Percentiles rank a stretch among this genome's conserved stretches.
These are phyloP conservation scores for Inonotus hispidus DNA, from an alignment of 1,284 basidiomycete genomes.

Conservation along the genomic window DNA sequence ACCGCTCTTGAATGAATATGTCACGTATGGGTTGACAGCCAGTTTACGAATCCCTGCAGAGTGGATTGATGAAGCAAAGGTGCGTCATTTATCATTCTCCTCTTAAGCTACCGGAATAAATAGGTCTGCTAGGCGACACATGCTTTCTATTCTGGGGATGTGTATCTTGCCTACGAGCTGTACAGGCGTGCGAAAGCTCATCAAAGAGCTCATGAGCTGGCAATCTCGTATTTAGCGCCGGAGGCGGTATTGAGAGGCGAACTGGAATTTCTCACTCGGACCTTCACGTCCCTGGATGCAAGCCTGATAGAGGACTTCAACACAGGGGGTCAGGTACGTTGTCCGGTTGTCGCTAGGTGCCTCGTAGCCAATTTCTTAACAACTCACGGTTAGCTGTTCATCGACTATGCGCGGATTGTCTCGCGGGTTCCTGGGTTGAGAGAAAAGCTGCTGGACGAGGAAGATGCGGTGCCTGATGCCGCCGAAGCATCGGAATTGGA, in stretches of 20 bases:
- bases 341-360: conserved; percentile 4
- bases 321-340: conserved; percentile 69
- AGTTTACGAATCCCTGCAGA: conserved; percentile 74
- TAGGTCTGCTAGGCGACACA: conserved; percentile 50
- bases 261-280: conserved; percentile 59
- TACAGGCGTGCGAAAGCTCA: conserved; percentile 69
- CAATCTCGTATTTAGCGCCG: conserved; percentile 79
- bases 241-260: conserved; percentile 86
- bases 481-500: conserved; percentile 51
- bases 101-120: conserved; percentile 10
- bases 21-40: conserved; percentile 65
- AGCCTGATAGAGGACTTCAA: conserved; percentile 70
- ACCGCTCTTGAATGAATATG: conserved; percentile 61
- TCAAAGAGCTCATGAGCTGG: conserved; percentile 77
- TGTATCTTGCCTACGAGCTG: conserved; percentile 75
- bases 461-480: conserved; percentile 39
- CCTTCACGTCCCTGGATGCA: conserved; percentile 68
- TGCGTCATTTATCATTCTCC: conserved; percentile 28
- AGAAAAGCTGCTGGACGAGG: conserved; percentile 33
- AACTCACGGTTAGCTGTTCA: conserved; percentile 14
- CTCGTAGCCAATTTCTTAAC: background rate
- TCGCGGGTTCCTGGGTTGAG: conserved; percentile 40
- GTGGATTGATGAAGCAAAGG: conserved; percentile 90
- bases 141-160: conserved; percentile 55
- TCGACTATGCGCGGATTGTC: conserved; percentile 9